phyloP scores from a whole-genome alignment of 164 flowering plant species.

The Liriodendron chinense region DNA sequence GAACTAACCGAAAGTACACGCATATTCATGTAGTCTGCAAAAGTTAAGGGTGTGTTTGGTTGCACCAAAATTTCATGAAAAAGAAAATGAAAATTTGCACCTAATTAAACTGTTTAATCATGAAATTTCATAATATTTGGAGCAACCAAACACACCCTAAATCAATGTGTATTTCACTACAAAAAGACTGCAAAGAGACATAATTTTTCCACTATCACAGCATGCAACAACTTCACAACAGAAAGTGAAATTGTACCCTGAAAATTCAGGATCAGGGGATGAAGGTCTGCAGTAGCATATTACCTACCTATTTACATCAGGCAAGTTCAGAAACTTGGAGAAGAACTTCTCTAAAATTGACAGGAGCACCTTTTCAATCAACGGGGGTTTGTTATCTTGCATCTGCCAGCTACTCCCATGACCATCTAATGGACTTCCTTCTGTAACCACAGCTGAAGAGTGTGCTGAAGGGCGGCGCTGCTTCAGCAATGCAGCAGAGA shows the following conservation, averaged over 20 bases:
- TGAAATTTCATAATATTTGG: too few species aligned
- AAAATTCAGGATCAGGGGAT: background rate
- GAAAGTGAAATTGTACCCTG: background rate
- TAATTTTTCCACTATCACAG: background rate
- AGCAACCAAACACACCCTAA: too few species aligned
- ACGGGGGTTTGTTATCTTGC: conserved; percentile 34
- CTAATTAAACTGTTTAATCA: too few species aligned
- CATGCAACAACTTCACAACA: background rate
- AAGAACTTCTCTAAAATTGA: conserved; percentile 59
- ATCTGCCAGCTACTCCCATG: conserved; percentile 19
- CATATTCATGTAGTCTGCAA: too few species aligned
- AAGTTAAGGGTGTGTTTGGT: too few species aligned
- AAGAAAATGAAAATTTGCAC: too few species aligned
- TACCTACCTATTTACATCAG: conserved; percentile 61
- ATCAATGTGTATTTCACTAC: background rate
- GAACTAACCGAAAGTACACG: too few species aligned
- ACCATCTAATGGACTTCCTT: conserved; percentile 22
- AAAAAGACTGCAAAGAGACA: background rate
- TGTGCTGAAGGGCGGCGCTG: conserved; percentile 53
- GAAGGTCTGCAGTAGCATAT: background rate
- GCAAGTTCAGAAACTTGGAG: conserved; percentile 47
- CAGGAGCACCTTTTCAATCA: conserved; percentile 49
- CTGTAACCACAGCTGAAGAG: conserved; percentile 25
- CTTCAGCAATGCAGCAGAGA: conserved; percentile 79
- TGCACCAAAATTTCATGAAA: too few species aligned